A percentile compares a stretch with the other conserved stretches of the same genome.
phyloP scores from a whole-genome alignment of 1,284 basidiomycete genomes.

The Leccinum ponderosum region DNA sequence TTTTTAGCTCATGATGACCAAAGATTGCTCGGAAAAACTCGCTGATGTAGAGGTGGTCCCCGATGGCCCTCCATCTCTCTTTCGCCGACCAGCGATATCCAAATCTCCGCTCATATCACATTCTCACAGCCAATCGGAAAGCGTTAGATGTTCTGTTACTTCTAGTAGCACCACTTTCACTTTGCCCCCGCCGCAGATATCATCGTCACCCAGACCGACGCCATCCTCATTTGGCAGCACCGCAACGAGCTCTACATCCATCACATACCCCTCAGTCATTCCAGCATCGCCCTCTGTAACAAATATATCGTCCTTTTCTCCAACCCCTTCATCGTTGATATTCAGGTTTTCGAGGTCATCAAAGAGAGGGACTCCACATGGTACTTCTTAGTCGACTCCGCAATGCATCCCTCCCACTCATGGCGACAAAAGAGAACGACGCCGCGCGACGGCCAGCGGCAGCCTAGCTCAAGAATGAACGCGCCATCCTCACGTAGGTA shows the following conservation, averaged over 20 bases:
- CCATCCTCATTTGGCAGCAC: constrained; percentile 36
- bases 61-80: constrained; percentile 35
- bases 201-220: constrained; percentile 32
- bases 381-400: no score
- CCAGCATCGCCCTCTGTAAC: constrained; percentile 35
- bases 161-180: constrained; percentile 9
- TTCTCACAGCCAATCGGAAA: constrained; percentile 43
- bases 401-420: no score
- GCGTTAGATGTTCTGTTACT: constrained; percentile 33
- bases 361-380: no score
- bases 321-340: constrained; percentile 24
- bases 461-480: no score
- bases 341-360: no score
- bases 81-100: constrained; percentile 38
- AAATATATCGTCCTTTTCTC: constrained; percentile 38
- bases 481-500: no score
- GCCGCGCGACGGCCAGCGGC: no score
- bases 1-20: constrained; percentile 12
- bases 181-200: constrained; percentile 19
- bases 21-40: constrained; percentile 19
- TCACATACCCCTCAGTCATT: constrained; percentile 47
- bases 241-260: constrained; percentile 30
- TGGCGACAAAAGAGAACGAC: no score
- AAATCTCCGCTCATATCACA: constrained; percentile 44
- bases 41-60: constrained; percentile 9